Conservation (phyloP, 1,284 basidiomycete species). For the Ustilago trichophora region DNA sequence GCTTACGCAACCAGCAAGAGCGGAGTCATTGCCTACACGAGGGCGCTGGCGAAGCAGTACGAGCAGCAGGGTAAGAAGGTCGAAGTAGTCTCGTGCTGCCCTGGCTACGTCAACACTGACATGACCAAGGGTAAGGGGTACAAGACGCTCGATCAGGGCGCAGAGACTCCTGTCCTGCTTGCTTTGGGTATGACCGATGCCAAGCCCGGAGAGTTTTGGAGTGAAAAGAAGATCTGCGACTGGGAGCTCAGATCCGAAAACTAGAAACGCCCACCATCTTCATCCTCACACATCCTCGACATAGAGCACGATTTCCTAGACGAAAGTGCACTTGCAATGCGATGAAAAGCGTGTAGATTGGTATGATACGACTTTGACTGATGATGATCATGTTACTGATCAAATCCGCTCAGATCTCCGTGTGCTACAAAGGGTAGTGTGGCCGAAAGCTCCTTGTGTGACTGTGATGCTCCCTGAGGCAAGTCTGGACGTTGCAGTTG, state of each 20-base stretch:
- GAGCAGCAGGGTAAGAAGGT: constrained; percentile 36
- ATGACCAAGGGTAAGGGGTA: constrained; percentile 58
- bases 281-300: too few species aligned
- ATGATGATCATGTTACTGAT: too few species aligned
- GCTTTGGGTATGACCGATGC: constrained; percentile 48
- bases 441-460: constrained; percentile 16
- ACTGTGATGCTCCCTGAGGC: neutral
- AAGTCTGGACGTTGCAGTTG: constrained; percentile 14
- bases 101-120: constrained; percentile 62
- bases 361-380: too few species aligned
- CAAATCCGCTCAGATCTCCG: constrained; percentile 44
- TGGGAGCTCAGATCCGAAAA: constrained; percentile 19
- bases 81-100: constrained; percentile 58
- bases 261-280: neutral
- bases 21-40: constrained; percentile 52
- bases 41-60: constrained; percentile 49
- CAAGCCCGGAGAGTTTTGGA: constrained; percentile 45
- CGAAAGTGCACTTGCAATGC: too few species aligned
- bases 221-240: constrained; percentile 21
- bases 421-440: constrained; percentile 37
- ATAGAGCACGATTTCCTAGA: too few species aligned
- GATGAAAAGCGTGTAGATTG: too few species aligned
- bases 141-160: constrained; percentile 59
- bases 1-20: constrained; percentile 61
- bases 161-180: constrained; percentile 61